A percentile compares a stretch with the other conserved stretches of the same genome.
These are phyloP conservation scores for Bauhinia variegata DNA, from an alignment of 306 rosid species.

Conservation along the genomic window DNA sequence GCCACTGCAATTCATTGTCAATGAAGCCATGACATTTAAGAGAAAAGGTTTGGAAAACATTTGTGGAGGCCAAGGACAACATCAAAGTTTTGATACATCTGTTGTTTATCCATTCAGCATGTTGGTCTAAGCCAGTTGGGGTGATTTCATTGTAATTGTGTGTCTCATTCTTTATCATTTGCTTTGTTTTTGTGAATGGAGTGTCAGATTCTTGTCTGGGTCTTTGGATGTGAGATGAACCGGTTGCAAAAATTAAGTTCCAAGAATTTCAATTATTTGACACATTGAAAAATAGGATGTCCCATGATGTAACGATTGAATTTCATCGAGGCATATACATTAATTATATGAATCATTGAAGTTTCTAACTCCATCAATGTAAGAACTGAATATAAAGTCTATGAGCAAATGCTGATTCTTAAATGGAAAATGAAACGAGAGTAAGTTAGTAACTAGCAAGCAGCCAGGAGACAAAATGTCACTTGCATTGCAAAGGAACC, in stretches of 20 bases:
- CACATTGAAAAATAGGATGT: not conserved
- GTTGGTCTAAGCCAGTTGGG: conserved; percentile 39
- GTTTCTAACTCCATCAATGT: not conserved
- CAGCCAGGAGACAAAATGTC: not conserved
- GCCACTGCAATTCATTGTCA: conserved; percentile 46
- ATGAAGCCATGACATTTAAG: conserved; percentile 14
- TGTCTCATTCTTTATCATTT: conserved; percentile 41
- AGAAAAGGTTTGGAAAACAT: not conserved
- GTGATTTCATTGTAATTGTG: conserved; percentile 45
- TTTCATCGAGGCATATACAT: not conserved
- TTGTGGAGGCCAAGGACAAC: conserved; percentile 19
- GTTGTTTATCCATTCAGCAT: conserved; percentile 34
- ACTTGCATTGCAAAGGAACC: conserved; percentile 9
- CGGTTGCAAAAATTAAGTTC: too few species aligned
- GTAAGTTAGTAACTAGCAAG: too few species aligned
- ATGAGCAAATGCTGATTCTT: conserved; percentile 16
- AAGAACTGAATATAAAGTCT: conserved; percentile 9
- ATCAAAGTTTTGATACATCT: conserved; percentile 33
- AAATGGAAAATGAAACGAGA: not conserved
- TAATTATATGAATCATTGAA: not conserved
- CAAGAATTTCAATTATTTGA: too few species aligned
- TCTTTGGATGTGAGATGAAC: conserved; percentile 29
- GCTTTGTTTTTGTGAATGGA: conserved; percentile 54
- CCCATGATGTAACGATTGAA: not conserved
- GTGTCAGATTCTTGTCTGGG: conserved; percentile 33